Base-by-base conservation (phyloP, 257 asterid species). In the Lithospermum erythrorhizon region DNA sequence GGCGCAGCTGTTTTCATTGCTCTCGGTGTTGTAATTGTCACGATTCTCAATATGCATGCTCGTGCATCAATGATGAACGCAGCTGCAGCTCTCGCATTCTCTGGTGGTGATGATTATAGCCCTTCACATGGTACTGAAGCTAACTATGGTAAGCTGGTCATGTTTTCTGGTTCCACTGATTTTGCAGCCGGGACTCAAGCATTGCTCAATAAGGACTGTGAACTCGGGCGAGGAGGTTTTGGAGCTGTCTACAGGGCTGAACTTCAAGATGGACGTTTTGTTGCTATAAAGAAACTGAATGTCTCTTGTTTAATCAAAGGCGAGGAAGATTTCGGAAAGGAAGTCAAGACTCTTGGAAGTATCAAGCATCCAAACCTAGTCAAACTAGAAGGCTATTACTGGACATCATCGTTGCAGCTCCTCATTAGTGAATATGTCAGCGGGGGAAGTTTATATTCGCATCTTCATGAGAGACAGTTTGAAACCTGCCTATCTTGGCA, bases 221-320 rank as follows among this genome's bases (percentile, higher is more conserved):
- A 89, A 57, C 84, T 87, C 5, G 97, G 97, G 19, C 84, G 83
- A 6, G 97, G 97, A 24, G 95, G 95, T 5, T 89, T 89, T 55
- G 97, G 97, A 70, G 64, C 88, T 1, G 94, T 89, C 9, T 89
- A 84, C 66, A 69, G 27, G 61, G 76, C 94, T 1, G 82, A 78
- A 29, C 80, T 84, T 53, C 77, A 70, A 70, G 83, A 79, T 6
- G 94, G 95, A 16, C 72, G 81, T 30, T 67, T 81, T 13, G 73
- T 89, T 2, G 90, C 95, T 27, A 89, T 89, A 76, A 89, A 89
- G 85, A 89, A 84, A 77, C 94, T 89, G 13, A 87, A 78, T 35
- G 67, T 84, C 5, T 76, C 94, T 6, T 78, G 95, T 68, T 67
- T 87, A 73, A 87, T 89, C 54, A 89, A 89, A 61, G 73, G 78